These are phyloP conservation scores for Coemansia sp. DNA, from an alignment of 192 early-diverging fungal species.

Conservation along the genomic window DNA sequence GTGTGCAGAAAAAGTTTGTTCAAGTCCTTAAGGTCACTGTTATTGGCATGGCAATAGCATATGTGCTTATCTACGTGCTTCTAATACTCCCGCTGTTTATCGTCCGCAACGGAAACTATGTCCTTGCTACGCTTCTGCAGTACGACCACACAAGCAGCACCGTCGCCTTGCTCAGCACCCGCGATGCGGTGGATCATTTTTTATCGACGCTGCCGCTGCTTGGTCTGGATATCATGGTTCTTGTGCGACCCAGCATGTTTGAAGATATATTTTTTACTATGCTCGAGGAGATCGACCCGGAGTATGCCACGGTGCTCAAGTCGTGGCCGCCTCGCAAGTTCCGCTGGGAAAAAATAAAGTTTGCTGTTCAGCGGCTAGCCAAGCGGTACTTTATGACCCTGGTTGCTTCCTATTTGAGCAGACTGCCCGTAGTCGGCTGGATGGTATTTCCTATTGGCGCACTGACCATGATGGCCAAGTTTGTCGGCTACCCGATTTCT, in stretches of 20 bases:
- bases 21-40: slow-evolving; percentile 30
- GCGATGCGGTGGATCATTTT: slow-evolving; percentile 40
- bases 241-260: slow-evolving; percentile 29
- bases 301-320: slow-evolving; percentile 31
- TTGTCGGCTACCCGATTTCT: slow-evolving; percentile 41
- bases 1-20: slow-evolving; percentile 33
- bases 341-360: slow-evolving; percentile 43
- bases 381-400: slow-evolving; percentile 48
- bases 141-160: slow-evolving; percentile 36
- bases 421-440: slow-evolving; percentile 41
- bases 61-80: slow-evolving; percentile 20
- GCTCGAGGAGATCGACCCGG: slow-evolving; percentile 40
- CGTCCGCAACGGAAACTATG: slow-evolving; percentile 24
- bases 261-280: slow-evolving; percentile 41
- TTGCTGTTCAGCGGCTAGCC: slow-evolving; percentile 24
- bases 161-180: slow-evolving; percentile 38
- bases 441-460: slow-evolving; percentile 40
- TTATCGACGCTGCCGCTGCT: slow-evolving; percentile 40
- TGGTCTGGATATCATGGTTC: slow-evolving; percentile 39
- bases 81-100: slow-evolving; percentile 41
- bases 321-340: slow-evolving; percentile 40
- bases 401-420: slow-evolving; percentile 25
- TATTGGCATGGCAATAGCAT: slow-evolving; percentile 27
- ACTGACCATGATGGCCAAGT: slow-evolving; percentile 41
- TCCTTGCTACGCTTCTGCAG: slow-evolving; percentile 21